These are phyloP conservation scores for Cryptosporidium parvum DNA, from an alignment of 169 alveolate genomes.

Conservation along the genomic window DNA sequence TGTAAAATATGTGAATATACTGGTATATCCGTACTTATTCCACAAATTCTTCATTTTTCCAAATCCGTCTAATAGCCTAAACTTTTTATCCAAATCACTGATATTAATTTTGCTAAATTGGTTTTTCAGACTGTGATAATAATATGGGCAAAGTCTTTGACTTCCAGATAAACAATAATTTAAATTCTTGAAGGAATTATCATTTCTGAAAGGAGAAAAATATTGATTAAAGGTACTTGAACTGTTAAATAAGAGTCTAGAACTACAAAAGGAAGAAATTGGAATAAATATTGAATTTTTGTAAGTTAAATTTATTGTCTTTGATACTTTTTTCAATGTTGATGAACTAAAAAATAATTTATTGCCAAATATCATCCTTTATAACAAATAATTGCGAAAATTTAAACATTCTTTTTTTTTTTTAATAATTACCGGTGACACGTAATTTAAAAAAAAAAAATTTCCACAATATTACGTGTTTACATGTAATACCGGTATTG, in stretches of 20 bases:
- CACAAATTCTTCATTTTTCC: background rate
- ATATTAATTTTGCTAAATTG: background rate
- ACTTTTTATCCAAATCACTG: background rate
- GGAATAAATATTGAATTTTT: background rate
- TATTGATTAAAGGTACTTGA: background rate
- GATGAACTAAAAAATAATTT: background rate
- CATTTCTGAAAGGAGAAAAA: background rate
- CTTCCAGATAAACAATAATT: background rate
- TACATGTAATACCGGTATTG: constrained; percentile 15
- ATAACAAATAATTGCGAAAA: background rate
- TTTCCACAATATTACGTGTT: constrained; percentile 18
- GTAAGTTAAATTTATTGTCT: background rate
- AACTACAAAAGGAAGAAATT: background rate
- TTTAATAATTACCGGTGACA: background rate
- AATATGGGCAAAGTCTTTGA: background rate
- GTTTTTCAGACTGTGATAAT: background rate
- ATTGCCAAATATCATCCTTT: background rate
- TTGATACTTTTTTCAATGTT: background rate
- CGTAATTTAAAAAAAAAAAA: background rate
- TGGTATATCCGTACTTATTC: constrained; percentile 32
- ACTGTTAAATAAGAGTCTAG: background rate
- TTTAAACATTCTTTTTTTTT: background rate
- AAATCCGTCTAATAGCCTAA: background rate
- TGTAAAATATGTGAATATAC: constrained; percentile 29
- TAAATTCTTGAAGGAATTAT: background rate